Evolutionary conservation across 2,329 filamentous ascomycete species (phyloP).

Genomic region (Penicillium rolfsii): DNA sequence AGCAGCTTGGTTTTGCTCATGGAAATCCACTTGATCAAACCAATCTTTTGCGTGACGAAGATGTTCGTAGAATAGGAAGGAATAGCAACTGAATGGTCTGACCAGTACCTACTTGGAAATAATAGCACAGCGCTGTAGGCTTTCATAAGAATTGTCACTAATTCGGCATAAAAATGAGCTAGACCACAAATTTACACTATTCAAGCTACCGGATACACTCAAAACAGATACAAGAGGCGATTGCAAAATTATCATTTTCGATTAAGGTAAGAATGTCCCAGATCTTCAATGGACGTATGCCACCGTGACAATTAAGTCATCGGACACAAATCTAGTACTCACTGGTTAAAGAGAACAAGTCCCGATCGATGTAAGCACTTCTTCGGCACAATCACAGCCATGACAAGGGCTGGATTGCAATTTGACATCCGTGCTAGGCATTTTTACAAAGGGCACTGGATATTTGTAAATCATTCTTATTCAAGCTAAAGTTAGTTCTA

Average conservation of each 20-base stretch:
- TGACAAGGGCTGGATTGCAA: slow-evolving; percentile 79
- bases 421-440: slow-evolving; percentile 97
- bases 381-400: slow-evolving; percentile 98
- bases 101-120: no score
- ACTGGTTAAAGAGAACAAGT: slow-evolving; percentile 37
- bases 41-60: no score
- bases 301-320: slow-evolving; percentile 35
- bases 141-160: no score
- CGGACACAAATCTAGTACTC: slow-evolving; percentile 51
- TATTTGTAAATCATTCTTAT: not conserved
- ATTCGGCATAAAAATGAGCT: no score
- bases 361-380: slow-evolving; percentile 81
- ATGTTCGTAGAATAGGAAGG: no score
- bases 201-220: no score
- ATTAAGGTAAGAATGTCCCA: slow-evolving; percentile 38
- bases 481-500: slow-evolving; percentile 4
- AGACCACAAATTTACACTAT: no score
- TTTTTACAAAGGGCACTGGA: not conserved
- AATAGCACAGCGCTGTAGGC: no score
- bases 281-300: slow-evolving; percentile 51
- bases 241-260: not conserved
- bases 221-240: no score
- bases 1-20: no score
- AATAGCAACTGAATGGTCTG: no score
- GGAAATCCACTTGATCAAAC: no score